phyloP scores from a whole-genome alignment of 73 alveolate genomes.

The Symbiodinium pilosum region DNA sequence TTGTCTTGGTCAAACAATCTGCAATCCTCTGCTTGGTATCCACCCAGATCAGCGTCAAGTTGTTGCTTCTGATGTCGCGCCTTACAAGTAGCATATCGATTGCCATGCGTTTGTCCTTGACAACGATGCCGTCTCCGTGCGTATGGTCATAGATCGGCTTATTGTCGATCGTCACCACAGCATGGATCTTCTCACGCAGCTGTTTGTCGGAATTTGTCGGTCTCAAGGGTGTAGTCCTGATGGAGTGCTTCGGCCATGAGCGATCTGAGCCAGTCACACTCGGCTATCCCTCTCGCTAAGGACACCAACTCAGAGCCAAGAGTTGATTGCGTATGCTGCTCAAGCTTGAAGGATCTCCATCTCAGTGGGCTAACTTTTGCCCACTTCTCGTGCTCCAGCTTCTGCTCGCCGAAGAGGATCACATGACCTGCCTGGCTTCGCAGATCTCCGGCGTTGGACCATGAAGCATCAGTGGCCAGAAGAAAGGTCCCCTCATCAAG shows the following conservation, averaged over 20 bases:
- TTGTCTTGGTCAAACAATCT: background rate
- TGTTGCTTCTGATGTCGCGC: background rate
- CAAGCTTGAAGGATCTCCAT: background rate
- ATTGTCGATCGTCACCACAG: too few relatives aligned
- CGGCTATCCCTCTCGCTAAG: background rate
- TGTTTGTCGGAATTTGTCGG: background rate
- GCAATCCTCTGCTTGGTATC: conserved; percentile 2
- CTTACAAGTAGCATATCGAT: conserved; percentile 5
- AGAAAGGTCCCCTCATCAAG: background rate
- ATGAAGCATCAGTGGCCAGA: background rate
- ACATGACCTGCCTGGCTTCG: conserved; percentile 6
- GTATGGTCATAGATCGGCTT: too few relatives aligned
- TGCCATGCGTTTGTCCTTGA: background rate
- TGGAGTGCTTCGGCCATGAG: background rate
- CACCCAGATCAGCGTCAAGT: background rate
- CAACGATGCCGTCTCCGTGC: too few relatives aligned
- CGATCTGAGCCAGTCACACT: background rate
- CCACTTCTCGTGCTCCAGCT: background rate
- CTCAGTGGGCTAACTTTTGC: background rate
- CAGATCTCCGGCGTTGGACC: background rate
- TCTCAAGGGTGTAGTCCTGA: background rate
- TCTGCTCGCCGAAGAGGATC: background rate
- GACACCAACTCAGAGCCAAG: background rate
- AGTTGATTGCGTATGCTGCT: background rate
- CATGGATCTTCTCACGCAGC: too few relatives aligned